Base-by-base conservation (phyloP, 345 rosid genomes). In the Euphorbia tirucalli region DNA sequence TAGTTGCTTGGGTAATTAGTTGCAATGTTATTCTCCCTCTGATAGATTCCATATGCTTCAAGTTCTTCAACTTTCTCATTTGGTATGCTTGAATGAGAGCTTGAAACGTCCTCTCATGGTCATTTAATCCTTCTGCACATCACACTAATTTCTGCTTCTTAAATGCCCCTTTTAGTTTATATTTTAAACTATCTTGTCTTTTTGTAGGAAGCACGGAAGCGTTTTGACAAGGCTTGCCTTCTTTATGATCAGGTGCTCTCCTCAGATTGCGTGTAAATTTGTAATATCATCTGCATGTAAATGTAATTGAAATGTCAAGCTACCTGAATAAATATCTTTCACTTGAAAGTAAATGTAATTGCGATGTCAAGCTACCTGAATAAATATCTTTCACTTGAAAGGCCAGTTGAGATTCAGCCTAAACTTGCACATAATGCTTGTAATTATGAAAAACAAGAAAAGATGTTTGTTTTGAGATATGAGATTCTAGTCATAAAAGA, bases 211-310 rank as follows among this genome's bases (percentile, higher is more conserved):
- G 98, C 95, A 35, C 87, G 96, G 74, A 96, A 90, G 80, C 87
- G 87, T 46, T 96, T 96, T 85, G 99, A 96, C 85, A 96, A 93
- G 87, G 93, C 97, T 74, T 85, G 95, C 76, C 88, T 96, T 75
- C 77, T 86, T 41, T 96, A 96, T 69, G 98, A 96, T 67, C 99
- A 96, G 99, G 99, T 93, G 59, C 66, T 56, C 71, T 37, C 55
- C 65, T 48, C 54, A 25, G 61, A 62, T 70, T 64, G 55, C 48
- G 68, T 30, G 75, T 69, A 69, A 28, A 31, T 68, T 44, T 69
- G 58, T 61, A 37, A 32, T 57, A 41, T 72, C 35, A 59, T 67
- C 61, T 71, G 14, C 37, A 19, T 35, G 44, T 62, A 37, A 32
- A 19, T 43, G 58, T 49, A 11, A 32, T 22, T 52, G 4, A 60